A percentile compares a stretch with the other conserved stretches of the same genome.
Conservation (phyloP, 139 green algal genomes). For the Chlamydomonas sp. region DNA sequence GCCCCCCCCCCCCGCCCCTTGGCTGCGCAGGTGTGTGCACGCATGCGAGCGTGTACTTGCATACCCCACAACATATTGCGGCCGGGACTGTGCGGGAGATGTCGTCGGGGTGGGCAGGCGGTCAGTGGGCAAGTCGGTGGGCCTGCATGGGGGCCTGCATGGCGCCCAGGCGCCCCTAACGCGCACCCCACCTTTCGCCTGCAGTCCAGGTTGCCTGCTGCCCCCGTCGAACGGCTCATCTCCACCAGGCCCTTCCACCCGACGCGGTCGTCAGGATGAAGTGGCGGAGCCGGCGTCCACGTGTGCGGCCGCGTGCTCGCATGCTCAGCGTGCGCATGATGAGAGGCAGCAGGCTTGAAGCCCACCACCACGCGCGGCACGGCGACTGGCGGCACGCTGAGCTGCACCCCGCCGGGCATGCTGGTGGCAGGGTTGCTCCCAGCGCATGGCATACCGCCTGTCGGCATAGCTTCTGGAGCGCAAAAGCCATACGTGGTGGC, state of each 20-base stretch:
- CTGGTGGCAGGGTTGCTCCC: neutral
- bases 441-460: neutral
- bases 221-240: slow-evolving; percentile 32
- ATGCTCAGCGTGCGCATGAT: too few species aligned
- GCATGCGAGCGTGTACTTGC: neutral
- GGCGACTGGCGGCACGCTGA: neutral
- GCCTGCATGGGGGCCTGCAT: neutral
- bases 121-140: neutral
- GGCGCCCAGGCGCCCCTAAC: neutral
- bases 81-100: neutral
- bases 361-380: neutral
- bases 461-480: neutral
- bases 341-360: neutral
- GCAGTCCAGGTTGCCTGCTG: neutral
- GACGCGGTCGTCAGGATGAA: neutral
- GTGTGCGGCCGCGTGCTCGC: neutral
- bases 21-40: too few species aligned
- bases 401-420: neutral
- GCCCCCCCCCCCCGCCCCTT: too few species aligned
- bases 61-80: neutral
- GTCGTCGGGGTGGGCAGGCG: neutral
- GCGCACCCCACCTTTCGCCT: slow-evolving; percentile 1
- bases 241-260: slow-evolving; percentile 46
- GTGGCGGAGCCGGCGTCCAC: neutral
- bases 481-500: slow-evolving; percentile 1